phyloP scores from a whole-genome alignment of 2,329 filamentous ascomycete genomes.

The Stagonosporopsis chrysanthemi region DNA sequence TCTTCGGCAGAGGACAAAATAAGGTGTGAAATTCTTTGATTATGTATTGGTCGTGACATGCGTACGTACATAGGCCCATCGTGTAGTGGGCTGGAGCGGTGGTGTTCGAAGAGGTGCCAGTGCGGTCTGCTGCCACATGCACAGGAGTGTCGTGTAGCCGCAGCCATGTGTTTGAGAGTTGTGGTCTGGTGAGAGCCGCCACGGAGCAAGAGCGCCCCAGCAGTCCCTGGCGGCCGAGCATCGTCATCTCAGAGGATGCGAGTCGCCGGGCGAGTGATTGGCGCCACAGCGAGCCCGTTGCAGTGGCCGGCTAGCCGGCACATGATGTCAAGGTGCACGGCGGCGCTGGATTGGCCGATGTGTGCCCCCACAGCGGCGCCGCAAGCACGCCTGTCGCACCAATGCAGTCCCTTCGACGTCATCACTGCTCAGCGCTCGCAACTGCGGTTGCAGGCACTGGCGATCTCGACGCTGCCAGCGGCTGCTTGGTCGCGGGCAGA shows the following conservation, averaged over 20 bases:
- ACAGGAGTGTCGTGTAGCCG: neutral
- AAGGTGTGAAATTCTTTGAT: neutral
- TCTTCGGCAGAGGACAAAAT: conserved; percentile 13
- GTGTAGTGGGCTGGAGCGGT: conserved; percentile 1
- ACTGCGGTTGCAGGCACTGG: conserved; percentile 13
- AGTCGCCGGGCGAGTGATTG: conserved; percentile 1
- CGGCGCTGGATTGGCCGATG: neutral
- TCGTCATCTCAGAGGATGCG: conserved; percentile 4
- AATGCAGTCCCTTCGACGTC: conserved; percentile 16
- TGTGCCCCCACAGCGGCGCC: conserved; percentile 6
- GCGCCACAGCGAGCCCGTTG: neutral
- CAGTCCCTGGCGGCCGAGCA: neutral
- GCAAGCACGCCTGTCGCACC: neutral
- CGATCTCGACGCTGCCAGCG: conserved; percentile 9
- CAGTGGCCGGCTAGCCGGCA: conserved; percentile 4
- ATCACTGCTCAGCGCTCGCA: conserved; percentile 13
- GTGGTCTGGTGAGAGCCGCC: neutral
- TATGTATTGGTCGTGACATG: too few relatives aligned
- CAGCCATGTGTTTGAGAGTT: neutral
- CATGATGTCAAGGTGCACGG: conserved; percentile 15
- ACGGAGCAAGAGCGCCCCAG: conserved; percentile 2
- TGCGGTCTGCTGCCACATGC: neutral
- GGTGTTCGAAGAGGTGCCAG: neutral
- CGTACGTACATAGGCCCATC: neutral
- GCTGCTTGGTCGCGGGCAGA: conserved; percentile 4